Conservation (phyloP, 1,284 basidiomycete genomes). For the Pseudozyma pruni region DNA sequence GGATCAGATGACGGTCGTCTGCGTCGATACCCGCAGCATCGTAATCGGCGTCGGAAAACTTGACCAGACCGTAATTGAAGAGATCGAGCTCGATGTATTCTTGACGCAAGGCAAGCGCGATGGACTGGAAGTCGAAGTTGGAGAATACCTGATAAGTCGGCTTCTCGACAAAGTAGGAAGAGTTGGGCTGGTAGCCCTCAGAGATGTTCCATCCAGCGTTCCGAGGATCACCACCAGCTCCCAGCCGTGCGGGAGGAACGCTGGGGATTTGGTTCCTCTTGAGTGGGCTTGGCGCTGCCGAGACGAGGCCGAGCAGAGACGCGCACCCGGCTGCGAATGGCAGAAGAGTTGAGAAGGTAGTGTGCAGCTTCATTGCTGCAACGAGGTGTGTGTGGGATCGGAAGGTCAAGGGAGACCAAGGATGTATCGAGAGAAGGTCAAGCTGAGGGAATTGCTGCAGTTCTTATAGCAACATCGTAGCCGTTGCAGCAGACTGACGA, state of each 20-base stretch:
- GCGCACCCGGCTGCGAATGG: slow-evolving; percentile 9
- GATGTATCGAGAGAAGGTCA: too few relatives aligned
- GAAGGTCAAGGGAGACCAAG: too few relatives aligned
- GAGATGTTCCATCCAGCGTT: slow-evolving; percentile 42
- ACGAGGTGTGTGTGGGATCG: background rate
- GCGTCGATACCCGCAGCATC: slow-evolving; percentile 43
- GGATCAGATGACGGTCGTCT: slow-evolving; percentile 46
- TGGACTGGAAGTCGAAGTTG: slow-evolving; percentile 52
- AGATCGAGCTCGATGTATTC: slow-evolving; percentile 61
- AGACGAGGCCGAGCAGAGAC: slow-evolving; percentile 9
- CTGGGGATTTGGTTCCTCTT: slow-evolving; percentile 11
- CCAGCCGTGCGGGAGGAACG: slow-evolving; percentile 27
- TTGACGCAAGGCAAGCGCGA: slow-evolving; percentile 49
- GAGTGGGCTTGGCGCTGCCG: slow-evolving; percentile 16
- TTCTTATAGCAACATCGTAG: too few relatives aligned
- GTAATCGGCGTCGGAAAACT: slow-evolving; percentile 54
- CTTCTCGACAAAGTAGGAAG: slow-evolving; percentile 25
- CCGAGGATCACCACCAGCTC: slow-evolving; percentile 32
- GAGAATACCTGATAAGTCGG: slow-evolving; percentile 45
- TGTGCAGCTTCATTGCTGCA: slow-evolving; percentile 4
- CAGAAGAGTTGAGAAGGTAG: slow-evolving; percentile 11
- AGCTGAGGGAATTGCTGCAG: too few relatives aligned
- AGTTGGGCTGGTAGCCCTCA: slow-evolving; percentile 35
- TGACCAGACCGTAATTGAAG: slow-evolving; percentile 56
- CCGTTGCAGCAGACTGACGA: too few relatives aligned